phyloP scores from a whole-genome alignment of 2,329 filamentous ascomycete species.

The Chaetomiaceae sp. region DNA sequence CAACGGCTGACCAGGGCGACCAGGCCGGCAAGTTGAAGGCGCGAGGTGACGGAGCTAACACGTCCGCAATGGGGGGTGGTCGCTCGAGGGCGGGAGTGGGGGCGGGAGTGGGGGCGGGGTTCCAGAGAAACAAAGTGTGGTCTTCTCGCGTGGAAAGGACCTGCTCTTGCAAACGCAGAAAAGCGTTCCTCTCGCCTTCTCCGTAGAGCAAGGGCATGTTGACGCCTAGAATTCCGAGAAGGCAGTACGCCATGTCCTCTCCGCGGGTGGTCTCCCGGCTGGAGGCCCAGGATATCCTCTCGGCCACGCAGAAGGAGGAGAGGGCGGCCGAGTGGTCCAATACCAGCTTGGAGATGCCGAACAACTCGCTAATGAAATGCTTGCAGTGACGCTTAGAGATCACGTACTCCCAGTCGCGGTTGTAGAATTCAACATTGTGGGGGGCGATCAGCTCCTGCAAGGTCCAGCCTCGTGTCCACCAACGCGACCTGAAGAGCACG shows the following conservation, averaged over 20 bases:
- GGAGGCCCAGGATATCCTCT: slow-evolving; percentile 12
- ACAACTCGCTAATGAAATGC: neutral
- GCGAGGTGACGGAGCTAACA: neutral
- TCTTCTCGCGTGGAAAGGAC: neutral
- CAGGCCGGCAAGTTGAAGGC: neutral
- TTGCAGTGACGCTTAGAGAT: neutral
- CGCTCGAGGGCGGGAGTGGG: too few species aligned
- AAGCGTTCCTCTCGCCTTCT: slow-evolving; percentile 8
- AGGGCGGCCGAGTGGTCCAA: neutral
- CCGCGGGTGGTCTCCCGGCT: neutral
- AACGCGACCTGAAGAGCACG: neutral
- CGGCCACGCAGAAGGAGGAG: neutral
- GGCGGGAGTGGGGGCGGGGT: neutral
- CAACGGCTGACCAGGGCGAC: neutral
- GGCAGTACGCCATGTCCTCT: slow-evolving; percentile 13
- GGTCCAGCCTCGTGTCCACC: slow-evolving; percentile 12
- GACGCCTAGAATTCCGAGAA: slow-evolving; percentile 13
- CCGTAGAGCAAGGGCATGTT: slow-evolving; percentile 17
- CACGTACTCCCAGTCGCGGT: neutral
- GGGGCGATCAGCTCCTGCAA: slow-evolving; percentile 14
- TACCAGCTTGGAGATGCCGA: neutral
- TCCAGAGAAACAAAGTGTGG: neutral
- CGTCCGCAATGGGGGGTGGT: neutral
- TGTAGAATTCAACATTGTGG: neutral
- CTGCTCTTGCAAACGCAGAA: slow-evolving; percentile 9